Evolutionary conservation across 176 grass and related monocot genomes (phyloP).

Genomic region (Hsuehochloa calcarea): DNA sequence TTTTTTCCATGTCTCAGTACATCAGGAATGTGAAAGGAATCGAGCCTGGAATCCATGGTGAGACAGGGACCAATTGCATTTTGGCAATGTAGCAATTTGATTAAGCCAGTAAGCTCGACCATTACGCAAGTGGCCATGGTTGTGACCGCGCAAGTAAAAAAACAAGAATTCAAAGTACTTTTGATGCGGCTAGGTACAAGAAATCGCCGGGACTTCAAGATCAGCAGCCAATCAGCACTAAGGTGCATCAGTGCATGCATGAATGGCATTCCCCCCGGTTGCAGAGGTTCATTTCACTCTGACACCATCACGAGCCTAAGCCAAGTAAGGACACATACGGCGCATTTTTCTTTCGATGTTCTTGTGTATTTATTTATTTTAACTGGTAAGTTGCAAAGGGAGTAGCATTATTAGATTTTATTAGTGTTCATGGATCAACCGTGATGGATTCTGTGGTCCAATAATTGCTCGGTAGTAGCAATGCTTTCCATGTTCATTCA

Average conservation of each 20-base stretch:
- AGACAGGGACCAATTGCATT: slow-evolving; percentile 4
- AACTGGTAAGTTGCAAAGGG: background rate
- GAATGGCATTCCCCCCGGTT: background rate
- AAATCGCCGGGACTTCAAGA: slow-evolving; percentile 9
- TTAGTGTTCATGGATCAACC: background rate
- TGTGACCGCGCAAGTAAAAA: slow-evolving; percentile 13
- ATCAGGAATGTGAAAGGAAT: slow-evolving; percentile 46
- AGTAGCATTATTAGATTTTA: background rate
- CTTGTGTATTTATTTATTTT: background rate
- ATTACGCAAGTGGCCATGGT: slow-evolving; percentile 22
- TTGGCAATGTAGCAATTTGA: slow-evolving; percentile 22
- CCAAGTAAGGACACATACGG: background rate
- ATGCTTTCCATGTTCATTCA: background rate
- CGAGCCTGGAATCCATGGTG: slow-evolving; percentile 26
- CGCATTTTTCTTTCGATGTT: background rate
- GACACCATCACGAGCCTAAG: background rate
- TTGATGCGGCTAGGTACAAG: slow-evolving; percentile 7
- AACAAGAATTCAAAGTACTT: slow-evolving; percentile 10
- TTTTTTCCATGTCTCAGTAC: background rate
- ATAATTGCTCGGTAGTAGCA: background rate
- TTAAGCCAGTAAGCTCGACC: background rate
- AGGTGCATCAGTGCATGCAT: background rate
- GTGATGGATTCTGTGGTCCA: background rate
- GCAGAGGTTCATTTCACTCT: slow-evolving; percentile 34
- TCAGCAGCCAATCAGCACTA: background rate